Evolutionary conservation across 2,329 filamentous ascomycete genomes (phyloP), one percentile per base, ranked within the genome.

Genomic region (Rhinocladiella similis): DNA sequence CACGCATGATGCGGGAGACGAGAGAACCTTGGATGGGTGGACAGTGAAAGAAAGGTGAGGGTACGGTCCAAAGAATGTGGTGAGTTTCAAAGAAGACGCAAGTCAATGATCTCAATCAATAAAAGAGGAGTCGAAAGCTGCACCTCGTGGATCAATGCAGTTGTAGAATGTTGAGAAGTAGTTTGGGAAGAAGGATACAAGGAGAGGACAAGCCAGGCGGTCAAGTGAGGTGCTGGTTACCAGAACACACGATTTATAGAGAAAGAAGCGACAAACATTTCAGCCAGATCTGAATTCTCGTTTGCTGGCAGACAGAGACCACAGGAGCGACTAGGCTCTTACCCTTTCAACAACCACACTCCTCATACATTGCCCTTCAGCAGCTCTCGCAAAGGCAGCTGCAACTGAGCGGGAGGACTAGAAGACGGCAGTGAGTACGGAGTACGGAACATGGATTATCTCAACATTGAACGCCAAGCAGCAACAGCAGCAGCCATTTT

Each of bases 1-100:
- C 46, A 39, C n/a, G 48, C 38, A 36, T 14, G 47, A n/a, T 51
- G 48, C 47, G n/a, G n/a, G n/a, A 19, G 14, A 42, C 27, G 39
- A 38, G 49, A 45, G 20, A 46, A 16, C 25, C 19, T 12, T 46
- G 7, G 20, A 14, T 41, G 6, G 38, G 10, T 19, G n/a, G 38
- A 13, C 36, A 42, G 47, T 50, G n/a, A 41, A 41, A 36, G 35
- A 42, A 41, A 7, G 39, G 10, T 42, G 33, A 50, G 35, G 19
- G 47, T 22, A 6, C 9, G 3, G 33, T 12, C 20, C 12, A 41
- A 36, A 27, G 22, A 6, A 36, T 19, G 47, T 19, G 27, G 19
- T 14, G 20, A 19, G 3, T n/a, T 13, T 16, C 5, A 3, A 14
- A 14, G 19, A 38, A 49, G 3, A 36, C 18, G 9, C 20, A 36